Conservation (phyloP, 345 rosid species). For the Chamaenerion angustifolium region DNA sequence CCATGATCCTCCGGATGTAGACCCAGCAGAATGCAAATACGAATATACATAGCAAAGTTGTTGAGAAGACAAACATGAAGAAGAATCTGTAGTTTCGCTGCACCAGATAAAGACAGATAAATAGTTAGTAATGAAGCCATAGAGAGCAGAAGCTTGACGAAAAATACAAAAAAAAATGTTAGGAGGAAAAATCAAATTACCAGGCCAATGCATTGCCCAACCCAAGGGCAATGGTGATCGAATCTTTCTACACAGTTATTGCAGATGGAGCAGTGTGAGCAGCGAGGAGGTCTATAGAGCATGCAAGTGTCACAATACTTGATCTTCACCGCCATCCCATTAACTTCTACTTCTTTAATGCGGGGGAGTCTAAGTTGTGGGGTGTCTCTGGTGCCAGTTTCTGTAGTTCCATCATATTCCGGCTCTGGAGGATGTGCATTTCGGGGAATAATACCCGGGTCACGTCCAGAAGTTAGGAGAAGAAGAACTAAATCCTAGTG, state of each 20-base stretch:
- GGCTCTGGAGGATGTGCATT: conserved; percentile 94
- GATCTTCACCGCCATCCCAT: conserved; percentile 62
- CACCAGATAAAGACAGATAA: conserved; percentile 13
- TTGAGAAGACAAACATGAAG: conserved; percentile 84
- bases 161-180: too few species aligned
- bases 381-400: conserved; percentile 55
- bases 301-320: conserved; percentile 97
- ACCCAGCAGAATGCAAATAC: conserved; percentile 96
- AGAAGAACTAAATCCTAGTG: conserved; percentile 76
- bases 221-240: conserved; percentile 99
- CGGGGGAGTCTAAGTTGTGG: conserved; percentile 79
- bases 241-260: conserved; percentile 92
- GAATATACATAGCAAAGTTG: conserved; percentile 77
- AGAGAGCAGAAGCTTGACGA: too few species aligned
- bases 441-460: conserved; percentile 92
- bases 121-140: too few species aligned
- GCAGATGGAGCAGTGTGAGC: conserved; percentile 98
- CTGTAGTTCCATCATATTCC: conserved; percentile 52
- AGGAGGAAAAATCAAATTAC: conserved; percentile 27
- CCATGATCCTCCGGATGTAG: conserved; percentile 66
- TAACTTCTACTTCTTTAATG: conserved; percentile 66
- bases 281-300: conserved; percentile 96
- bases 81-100: conserved; percentile 98
- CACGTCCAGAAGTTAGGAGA: conserved; percentile 91
- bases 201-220: conserved; percentile 95